Evolutionary conservation across 768 basidiomycete species (phyloP).

Genomic region (Serendipita indica): DNA sequence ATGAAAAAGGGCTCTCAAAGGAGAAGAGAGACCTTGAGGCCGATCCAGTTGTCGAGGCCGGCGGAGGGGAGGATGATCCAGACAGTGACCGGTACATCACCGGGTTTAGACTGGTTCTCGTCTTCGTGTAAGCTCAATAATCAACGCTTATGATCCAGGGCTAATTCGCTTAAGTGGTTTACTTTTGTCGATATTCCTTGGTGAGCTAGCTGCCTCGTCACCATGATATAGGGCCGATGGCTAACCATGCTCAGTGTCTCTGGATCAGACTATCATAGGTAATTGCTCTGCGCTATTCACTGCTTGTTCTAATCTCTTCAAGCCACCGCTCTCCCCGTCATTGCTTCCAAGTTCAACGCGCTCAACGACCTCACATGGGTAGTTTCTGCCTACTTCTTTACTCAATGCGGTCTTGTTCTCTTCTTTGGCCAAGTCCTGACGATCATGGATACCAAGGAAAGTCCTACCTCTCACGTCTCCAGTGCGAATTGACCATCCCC

Average conservation of each 20-base stretch:
- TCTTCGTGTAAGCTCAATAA: slow-evolving; percentile 2
- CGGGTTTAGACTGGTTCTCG: not conserved
- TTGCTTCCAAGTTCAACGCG: slow-evolving; percentile 21
- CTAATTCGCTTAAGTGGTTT: not conserved
- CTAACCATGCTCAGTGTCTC: slow-evolving; percentile 10
- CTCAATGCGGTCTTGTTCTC: slow-evolving; percentile 20
- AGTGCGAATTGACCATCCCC: not conserved
- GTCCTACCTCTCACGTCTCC: not conserved
- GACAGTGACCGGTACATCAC: slow-evolving; percentile 7
- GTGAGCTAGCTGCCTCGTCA: not conserved
- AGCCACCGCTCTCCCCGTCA: slow-evolving; percentile 21
- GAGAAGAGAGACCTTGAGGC: not conserved
- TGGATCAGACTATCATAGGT: slow-evolving; percentile 28
- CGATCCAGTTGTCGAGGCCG: not conserved
- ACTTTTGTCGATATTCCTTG: slow-evolving; percentile 4
- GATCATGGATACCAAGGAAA: slow-evolving; percentile 22
- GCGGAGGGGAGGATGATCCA: not conserved
- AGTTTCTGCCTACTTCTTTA: slow-evolving; percentile 18
- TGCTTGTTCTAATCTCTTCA: not conserved
- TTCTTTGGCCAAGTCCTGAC: slow-evolving; percentile 22
- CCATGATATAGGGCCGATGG: not conserved
- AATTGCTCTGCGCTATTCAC: not conserved
- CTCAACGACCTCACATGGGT: slow-evolving; percentile 22
- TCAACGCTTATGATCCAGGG: not conserved
- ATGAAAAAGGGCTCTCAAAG: not conserved